Conservation (phyloP, 352 stramenopile species). For the Pythium biforme region DNA sequence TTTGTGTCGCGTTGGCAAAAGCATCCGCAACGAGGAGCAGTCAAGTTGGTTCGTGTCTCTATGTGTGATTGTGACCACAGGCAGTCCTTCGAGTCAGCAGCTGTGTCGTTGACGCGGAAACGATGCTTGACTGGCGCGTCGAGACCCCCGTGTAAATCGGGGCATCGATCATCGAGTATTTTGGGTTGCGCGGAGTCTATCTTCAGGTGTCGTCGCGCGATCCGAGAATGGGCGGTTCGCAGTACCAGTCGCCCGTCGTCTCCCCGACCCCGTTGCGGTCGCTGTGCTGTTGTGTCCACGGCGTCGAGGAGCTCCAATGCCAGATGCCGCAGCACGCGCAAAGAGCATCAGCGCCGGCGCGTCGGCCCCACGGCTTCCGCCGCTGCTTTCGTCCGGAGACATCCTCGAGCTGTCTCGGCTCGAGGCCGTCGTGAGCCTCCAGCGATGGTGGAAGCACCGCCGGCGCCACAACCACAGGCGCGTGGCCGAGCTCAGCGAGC, state of each 20-base stretch:
- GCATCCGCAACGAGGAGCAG: neutral
- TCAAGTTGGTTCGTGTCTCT: neutral
- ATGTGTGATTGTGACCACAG: neutral
- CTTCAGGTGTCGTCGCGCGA: too few relatives aligned
- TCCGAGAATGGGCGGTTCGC: too few relatives aligned
- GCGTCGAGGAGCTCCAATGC: neutral
- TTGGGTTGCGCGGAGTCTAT: too few relatives aligned
- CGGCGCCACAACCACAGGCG: conserved; percentile 33
- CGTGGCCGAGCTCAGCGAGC: conserved; percentile 33
- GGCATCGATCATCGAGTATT: too few relatives aligned
- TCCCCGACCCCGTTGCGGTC: too few relatives aligned
- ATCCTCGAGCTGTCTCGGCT: conserved; percentile 39
- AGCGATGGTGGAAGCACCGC: conserved; percentile 45
- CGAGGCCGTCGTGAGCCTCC: conserved; percentile 37
- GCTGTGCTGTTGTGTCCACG: too few relatives aligned
- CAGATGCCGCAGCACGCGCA: neutral
- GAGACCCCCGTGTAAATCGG: too few relatives aligned
- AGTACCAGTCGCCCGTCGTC: too few relatives aligned
- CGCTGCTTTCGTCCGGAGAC: conserved; percentile 30
- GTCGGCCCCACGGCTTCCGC: neutral
- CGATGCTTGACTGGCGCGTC: too few relatives aligned
- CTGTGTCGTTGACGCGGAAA: too few relatives aligned
- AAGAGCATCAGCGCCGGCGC: neutral
- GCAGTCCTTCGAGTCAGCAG: too few relatives aligned
- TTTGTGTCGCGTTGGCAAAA: conserved; percentile 8